phyloP scores from a whole-genome alignment of 1,284 basidiomycete species.

The Cryptococcus hybrid region DNA sequence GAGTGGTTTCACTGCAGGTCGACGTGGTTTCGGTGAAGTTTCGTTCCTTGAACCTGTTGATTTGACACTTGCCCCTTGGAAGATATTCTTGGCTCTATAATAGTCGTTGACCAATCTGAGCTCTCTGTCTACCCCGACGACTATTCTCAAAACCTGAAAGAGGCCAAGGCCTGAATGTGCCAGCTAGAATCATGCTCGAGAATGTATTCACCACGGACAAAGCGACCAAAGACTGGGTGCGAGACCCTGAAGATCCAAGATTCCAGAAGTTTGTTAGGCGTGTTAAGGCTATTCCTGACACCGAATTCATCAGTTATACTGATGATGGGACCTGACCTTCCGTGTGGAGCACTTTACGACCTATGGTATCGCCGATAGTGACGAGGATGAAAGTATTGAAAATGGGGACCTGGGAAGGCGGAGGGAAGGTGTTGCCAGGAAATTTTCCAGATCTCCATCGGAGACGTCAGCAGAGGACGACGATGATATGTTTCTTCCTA shows the following conservation, averaged over 20 bases:
- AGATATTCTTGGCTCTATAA: slow-evolving; percentile 79
- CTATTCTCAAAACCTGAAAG: slow-evolving; percentile 73
- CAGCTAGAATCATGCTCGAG: slow-evolving; percentile 73
- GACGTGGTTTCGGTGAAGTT: slow-evolving; percentile 87
- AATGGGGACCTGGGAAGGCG: slow-evolving; percentile 10
- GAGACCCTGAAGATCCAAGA: slow-evolving; percentile 71
- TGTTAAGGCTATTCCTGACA: slow-evolving; percentile 80
- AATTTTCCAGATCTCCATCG: slow-evolving; percentile 5
- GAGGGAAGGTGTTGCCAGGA: slow-evolving; percentile 2
- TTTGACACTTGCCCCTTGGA: slow-evolving; percentile 78
- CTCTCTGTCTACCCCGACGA: slow-evolving; percentile 91
- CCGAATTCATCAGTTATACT: slow-evolving; percentile 77
- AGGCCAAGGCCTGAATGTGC: slow-evolving; percentile 86
- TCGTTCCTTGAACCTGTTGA: slow-evolving; percentile 90
- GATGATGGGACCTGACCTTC: slow-evolving; percentile 86
- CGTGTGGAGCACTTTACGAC: slow-evolving; percentile 80
- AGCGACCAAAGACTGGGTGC: slow-evolving; percentile 85
- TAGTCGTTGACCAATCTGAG: slow-evolving; percentile 88
- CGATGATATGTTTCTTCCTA: slow-evolving; percentile 36
- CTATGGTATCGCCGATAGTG: slow-evolving; percentile 48
- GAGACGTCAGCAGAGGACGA: slow-evolving; percentile 9
- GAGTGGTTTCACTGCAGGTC: slow-evolving; percentile 75
- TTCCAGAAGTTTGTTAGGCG: slow-evolving; percentile 77
- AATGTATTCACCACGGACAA: slow-evolving; percentile 90
- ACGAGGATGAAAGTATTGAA: slow-evolving; percentile 40